These are phyloP conservation scores for Smallanthus sonchifolius DNA, from an alignment of 129 eudicot species.

Conservation along the genomic window DNA sequence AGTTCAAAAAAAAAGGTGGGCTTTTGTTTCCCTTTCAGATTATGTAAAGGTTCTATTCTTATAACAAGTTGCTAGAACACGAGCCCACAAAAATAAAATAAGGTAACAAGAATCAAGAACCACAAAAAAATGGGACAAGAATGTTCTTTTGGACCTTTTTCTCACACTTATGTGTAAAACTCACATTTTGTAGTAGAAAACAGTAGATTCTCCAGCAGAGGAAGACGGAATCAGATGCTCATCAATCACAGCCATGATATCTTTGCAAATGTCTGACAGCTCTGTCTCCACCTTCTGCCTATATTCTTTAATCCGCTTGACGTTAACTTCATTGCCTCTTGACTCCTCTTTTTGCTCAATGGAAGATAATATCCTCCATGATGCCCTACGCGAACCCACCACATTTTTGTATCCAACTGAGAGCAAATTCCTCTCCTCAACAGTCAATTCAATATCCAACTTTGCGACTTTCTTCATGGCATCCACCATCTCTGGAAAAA, in stretches of 20 bases:
- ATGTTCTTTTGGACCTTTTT: constrained; percentile 14
- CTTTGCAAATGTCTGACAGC: constrained; percentile 43
- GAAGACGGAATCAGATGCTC: constrained; percentile 49
- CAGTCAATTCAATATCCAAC: constrained; percentile 50
- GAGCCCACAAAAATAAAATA: neutral
- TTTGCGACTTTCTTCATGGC: constrained; percentile 48
- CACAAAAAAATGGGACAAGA: neutral
- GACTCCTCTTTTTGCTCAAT: constrained; percentile 47
- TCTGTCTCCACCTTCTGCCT: constrained; percentile 48
- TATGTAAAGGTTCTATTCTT: neutral
- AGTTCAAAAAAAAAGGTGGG: neutral
- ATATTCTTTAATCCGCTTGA: constrained; percentile 37
- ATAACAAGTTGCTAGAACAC: constrained; percentile 10
- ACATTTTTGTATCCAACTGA: constrained; percentile 61
- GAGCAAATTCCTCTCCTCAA: constrained; percentile 51
- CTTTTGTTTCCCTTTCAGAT: too few species aligned
- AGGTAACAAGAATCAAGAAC: constrained; percentile 2
- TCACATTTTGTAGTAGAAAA: constrained; percentile 52
- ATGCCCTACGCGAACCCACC: constrained; percentile 46
- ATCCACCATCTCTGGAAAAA: constrained; percentile 52
- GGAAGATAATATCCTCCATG: constrained; percentile 49
- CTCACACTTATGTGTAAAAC: constrained; percentile 2
- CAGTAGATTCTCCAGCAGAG: constrained; percentile 46
- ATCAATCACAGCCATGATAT: constrained; percentile 44
- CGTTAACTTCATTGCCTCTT: constrained; percentile 44